Evolutionary conservation across 495 filamentous ascomycete genomes (phyloP).

Genomic region (Hypoxylon lienhwacheense): DNA sequence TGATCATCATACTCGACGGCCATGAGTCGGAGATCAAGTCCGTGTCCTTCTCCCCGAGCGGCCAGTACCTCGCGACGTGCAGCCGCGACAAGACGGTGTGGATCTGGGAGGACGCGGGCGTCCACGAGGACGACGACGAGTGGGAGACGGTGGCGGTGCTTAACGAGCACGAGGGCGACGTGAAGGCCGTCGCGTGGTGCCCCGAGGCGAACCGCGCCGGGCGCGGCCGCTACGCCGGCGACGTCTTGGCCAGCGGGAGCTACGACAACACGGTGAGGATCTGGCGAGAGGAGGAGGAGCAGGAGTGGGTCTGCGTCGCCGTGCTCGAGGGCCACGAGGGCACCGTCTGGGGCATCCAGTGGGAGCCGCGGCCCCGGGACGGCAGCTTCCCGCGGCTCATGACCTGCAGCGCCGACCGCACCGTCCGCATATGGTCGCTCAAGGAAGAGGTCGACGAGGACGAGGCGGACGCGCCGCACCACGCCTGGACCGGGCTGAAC

Average conservation of each 20-base stretch:
- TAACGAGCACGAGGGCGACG: slow-evolving; percentile 90
- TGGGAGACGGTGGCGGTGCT: slow-evolving; percentile 95
- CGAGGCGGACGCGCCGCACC: slow-evolving; percentile 43
- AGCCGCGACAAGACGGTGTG: slow-evolving; percentile 93
- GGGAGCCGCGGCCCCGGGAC: slow-evolving; percentile 60
- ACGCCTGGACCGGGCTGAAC: slow-evolving; percentile 41
- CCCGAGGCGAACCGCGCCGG: slow-evolving; percentile 53
- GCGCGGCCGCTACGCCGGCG: slow-evolving; percentile 54
- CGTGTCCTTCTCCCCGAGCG: slow-evolving; percentile 76
- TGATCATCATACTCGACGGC: slow-evolving; percentile 83
- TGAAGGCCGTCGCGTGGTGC: slow-evolving; percentile 92
- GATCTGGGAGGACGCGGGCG: slow-evolving; percentile 92
- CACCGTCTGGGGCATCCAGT: slow-evolving; percentile 89
- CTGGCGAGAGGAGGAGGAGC: slow-evolving; percentile 84
- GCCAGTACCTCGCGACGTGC: slow-evolving; percentile 84
- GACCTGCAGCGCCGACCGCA: slow-evolving; percentile 77
- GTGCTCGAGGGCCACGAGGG: slow-evolving; percentile 71
- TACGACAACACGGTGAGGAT: slow-evolving; percentile 91
- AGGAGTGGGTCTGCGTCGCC: slow-evolving; percentile 90
- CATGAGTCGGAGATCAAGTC: slow-evolving; percentile 93
- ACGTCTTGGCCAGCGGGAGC: slow-evolving; percentile 79
- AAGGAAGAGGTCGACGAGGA: slow-evolving; percentile 58
- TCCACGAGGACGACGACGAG: slow-evolving; percentile 75
- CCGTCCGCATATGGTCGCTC: slow-evolving; percentile 75
- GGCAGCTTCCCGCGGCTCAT: slow-evolving; percentile 62